Evolutionary conservation across 441 rosid genomes (phyloP), one percentile per base, ranked within the genome.

Genomic region (Geranium incanum): DNA sequence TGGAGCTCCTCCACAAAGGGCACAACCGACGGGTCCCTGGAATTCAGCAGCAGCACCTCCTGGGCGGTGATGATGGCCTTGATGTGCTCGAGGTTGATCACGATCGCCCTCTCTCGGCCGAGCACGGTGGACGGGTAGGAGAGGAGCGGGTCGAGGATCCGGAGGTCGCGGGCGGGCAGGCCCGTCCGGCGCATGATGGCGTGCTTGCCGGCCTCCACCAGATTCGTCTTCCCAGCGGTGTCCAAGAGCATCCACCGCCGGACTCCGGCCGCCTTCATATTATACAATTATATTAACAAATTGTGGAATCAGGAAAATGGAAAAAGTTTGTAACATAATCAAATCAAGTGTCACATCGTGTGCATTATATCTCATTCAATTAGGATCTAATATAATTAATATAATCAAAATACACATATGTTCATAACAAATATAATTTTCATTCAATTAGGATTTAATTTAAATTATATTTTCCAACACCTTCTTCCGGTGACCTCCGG

Each of bases 171-270:
- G 11, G 90, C 94, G 8, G 96, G 98, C 3, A 89, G 79, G 38
- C 97, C 91, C 11, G 97, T 91, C 3, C 87, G 96, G 37, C 94
- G 88, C 97, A 93, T 93, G 84, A 93, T 87, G 6, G 84, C 70
- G 75, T 93, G 96, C 78, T 93, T 93, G 0, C 94, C 96, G 5
- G 81, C 94, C 65, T 87, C 94, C 68, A 75, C 83, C 5, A 79
- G 81, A 68, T 77, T 79, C 45, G 86, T 70, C 71, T 84, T 84
- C 8, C 94, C 93, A 0, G 85, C 81, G 66, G 87, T 78, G 78
- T 77, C 82, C 0, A 93, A 79, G 18, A 84, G 77, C 19, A 89
- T 85, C 96, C 94, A 89, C 4, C 87, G 70, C 39, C 93, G 85
- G n/a, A 88, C 82, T 4, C 92, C 86, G 7, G 84, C 78, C 5